A percentile compares a stretch with the other conserved stretches of the same genome.
Evolutionary conservation across 768 basidiomycete genomes (phyloP).

Genomic region (Rhodocollybia butyracea): DNA sequence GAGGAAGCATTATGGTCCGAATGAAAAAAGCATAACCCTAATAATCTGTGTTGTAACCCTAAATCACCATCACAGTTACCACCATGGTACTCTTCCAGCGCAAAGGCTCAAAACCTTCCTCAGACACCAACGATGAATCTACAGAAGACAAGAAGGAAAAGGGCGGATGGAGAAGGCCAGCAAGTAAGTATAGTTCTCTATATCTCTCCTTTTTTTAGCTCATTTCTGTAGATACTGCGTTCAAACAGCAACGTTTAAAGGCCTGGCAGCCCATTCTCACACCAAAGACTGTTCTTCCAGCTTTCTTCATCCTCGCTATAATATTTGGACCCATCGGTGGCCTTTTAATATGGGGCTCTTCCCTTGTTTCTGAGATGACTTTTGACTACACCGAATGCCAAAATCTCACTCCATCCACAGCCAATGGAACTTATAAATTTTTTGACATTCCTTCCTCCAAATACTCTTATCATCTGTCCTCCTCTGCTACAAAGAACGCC

Average conservation of each 20-base stretch:
- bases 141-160: slow-evolving; percentile 74
- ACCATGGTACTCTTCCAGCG: slow-evolving; percentile 8
- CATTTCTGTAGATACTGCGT: slow-evolving; percentile 78
- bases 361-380: slow-evolving; percentile 85
- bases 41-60: no score
- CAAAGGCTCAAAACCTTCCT: neutral
- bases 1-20: slow-evolving; percentile 65
- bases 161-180: slow-evolving; percentile 80
- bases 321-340: slow-evolving; percentile 96
- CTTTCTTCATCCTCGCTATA: slow-evolving; percentile 91
- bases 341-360: slow-evolving; percentile 85
- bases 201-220: slow-evolving; percentile 9
- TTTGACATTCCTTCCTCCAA: slow-evolving; percentile 59
- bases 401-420: slow-evolving; percentile 44
- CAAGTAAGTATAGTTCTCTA: slow-evolving; percentile 51
- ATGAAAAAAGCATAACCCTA: no score
- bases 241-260: slow-evolving; percentile 98
- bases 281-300: slow-evolving; percentile 95
- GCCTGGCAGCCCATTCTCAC: slow-evolving; percentile 99
- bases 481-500: slow-evolving; percentile 50
- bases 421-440: slow-evolving; percentile 36
- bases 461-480: slow-evolving; percentile 63
- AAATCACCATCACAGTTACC: no score
- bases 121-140: neutral
- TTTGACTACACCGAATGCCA: slow-evolving; percentile 96